Conservation (phyloP, 2,329 filamentous ascomycete genomes). For the Fusarium palustre region DNA sequence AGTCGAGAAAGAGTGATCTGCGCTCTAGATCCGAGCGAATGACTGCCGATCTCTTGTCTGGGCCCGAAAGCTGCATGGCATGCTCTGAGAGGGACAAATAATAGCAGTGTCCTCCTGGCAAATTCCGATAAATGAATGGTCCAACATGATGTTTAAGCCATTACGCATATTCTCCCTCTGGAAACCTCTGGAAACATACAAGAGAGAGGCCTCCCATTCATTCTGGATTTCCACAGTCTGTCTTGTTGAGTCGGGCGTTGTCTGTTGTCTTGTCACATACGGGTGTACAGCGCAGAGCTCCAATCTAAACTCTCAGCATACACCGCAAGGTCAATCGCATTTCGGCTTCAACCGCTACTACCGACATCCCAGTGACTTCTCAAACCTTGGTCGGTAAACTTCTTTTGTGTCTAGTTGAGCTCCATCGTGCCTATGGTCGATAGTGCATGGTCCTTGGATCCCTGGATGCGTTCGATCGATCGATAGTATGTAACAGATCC, state of each 20-base stretch:
- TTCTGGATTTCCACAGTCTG: neutral
- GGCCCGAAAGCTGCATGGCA: constrained; percentile 14
- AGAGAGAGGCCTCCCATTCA: constrained; percentile 28
- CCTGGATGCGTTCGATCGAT: constrained; percentile 25
- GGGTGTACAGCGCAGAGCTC: neutral
- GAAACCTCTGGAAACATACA: neutral
- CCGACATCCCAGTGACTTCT: constrained; percentile 1
- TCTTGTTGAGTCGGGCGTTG: neutral
- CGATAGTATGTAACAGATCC: constrained; percentile 7
- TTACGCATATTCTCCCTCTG: neutral
- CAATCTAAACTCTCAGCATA: neutral
- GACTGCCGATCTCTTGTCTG: constrained; percentile 26
- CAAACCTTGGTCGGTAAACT: constrained; percentile 4
- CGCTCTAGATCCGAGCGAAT: constrained; percentile 16
- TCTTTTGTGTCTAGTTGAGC: constrained; percentile 17
- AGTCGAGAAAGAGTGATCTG: constrained; percentile 30
- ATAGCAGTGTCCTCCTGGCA: constrained; percentile 1
- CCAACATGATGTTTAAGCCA: neutral
- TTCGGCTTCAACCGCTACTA: constrained; percentile 4
- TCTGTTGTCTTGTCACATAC: neutral
- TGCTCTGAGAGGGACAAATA: neutral
- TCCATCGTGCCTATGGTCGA: neutral
- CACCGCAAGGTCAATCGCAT: constrained; percentile 1
- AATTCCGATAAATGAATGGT: constrained; percentile 24
- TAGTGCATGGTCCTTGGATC: constrained; percentile 11